A percentile compares a stretch with the other conserved stretches of the same genome.
Conservation (phyloP, 257 asterid genomes). For the Nyctanthes arbortristis region DNA sequence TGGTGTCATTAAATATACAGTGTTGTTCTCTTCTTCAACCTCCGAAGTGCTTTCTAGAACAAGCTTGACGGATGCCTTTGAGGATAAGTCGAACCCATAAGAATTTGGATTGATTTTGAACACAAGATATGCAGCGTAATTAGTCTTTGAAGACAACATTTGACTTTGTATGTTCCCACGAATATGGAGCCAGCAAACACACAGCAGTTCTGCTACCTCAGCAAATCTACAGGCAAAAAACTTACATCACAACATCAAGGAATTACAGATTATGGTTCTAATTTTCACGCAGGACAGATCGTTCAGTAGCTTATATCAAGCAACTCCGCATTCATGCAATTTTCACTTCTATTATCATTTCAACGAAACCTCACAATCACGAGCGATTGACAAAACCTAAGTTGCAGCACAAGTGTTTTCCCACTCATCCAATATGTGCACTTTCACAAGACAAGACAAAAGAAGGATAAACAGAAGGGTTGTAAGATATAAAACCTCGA, state of each 20-base stretch:
- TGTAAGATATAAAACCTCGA: conserved; percentile 39
- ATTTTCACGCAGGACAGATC: too few relatives aligned
- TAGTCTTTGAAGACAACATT: conserved; percentile 27
- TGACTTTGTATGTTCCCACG: conserved; percentile 26
- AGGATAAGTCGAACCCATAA: conserved; percentile 18
- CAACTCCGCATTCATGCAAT: too few relatives aligned
- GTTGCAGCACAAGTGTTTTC: too few relatives aligned
- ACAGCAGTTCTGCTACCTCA: conserved; percentile 47
- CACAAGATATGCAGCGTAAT: conserved; percentile 30
- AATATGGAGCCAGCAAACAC: conserved; percentile 48
- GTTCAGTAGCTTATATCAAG: too few relatives aligned
- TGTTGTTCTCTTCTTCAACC: background rate
- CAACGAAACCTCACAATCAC: too few relatives aligned
- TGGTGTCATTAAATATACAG: conserved; percentile 12
- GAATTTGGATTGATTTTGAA: conserved; percentile 11
- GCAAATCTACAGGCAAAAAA: conserved; percentile 55
- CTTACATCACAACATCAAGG: too few relatives aligned
- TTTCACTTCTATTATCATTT: too few relatives aligned
- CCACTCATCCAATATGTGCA: too few relatives aligned
- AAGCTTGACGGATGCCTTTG: conserved; percentile 28
- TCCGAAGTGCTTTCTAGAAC: background rate
- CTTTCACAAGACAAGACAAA: background rate
- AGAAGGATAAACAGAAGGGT: background rate
- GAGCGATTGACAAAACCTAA: too few relatives aligned
- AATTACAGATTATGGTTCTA: too few relatives aligned